Evolutionary conservation across 73 alveolate species (phyloP), one percentile per base, ranked within the genome.

Genomic region (Blepharisma stoltei): DNA sequence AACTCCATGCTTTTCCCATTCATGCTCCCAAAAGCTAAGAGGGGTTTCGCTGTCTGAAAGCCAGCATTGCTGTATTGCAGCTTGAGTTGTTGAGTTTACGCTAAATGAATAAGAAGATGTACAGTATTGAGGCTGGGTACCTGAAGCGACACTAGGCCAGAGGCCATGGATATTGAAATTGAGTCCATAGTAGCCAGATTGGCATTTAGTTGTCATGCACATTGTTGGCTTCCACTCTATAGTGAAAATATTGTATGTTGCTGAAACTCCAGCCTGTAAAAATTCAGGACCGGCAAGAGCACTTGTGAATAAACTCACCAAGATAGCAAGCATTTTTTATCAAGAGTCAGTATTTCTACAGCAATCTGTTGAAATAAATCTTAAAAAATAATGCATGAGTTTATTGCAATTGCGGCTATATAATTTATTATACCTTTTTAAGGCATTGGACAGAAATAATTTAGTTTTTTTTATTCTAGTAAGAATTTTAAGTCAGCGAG

Each of bases 21-120:
- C 65, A 18, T 50, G 65, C n/a, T 50, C 21, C 65, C 65, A 50
- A 18, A 50, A 50, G 65, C 21, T 18, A 14, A 18, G 21, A 50
- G 65, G 65, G 65, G 27, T 50, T 18, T 18, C 65, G 65, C 21
- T 50, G 65, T 18, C 21, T 50, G 65, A 50, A 50, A 50, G 65
- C 65, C 65, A 50, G 21, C 65, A 50, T 11, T 11, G n/a, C 21
- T 14, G 21, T 11, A 50, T 1, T 11, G 0, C 4, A 11, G n/a
- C 21, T 18, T 50, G 65, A 18, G 21, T 50, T 50, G 65, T 14
- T 50, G 65, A 14, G 27, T 11, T 14, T 11, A 50, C 21, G 65
- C 65, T 50, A 18, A 50, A 50, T 50, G 65, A 18, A 50, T 11
- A 14, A 4, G 27, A 14, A 14, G 65, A 50, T 1, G 41, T 32